Evolutionary conservation across 805 yeast genomes (phyloP), one percentile per base, ranked within the genome.

Genomic region (Yarrowia alimentaria): DNA sequence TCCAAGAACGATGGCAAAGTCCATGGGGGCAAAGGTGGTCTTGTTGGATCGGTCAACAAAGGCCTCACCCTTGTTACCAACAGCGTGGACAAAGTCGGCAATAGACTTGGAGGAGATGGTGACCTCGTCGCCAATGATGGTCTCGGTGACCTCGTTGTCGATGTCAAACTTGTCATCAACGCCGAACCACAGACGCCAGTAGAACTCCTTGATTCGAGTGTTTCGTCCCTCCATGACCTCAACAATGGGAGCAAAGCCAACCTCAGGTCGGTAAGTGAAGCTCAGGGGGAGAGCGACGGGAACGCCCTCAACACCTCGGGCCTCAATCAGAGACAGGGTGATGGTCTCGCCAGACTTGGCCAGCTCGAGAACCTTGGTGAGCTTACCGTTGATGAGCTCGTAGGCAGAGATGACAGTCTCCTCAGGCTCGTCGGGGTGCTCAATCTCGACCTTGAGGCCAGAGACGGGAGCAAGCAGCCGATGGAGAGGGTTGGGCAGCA

Each of bases 171-270:
- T 71, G 25, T 56, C 65, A 37, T 68, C 64, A 33, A 72, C 57
- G 55, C 91, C 94, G 64, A 88, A 88, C 99, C 99, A 93, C 63
- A 91, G 75, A 66, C 83, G 83, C 99, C 99, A 93, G 80, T 93
- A 93, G 75, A 93, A 87, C 68, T 82, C 81, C 74, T 93, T 93
- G 70, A 94, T 91, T 68, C 98, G 80, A 55, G 79, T 79, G 71
- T 93, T 93, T 75, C 99, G 83, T 61, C 82, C 93, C 57, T 81
- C 85, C 82, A 87, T 84, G 29, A 84, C 79, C 72, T 93, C 99
- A 58, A 81, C 74, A 59, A 93, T 85, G 64, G 99, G 98, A 54
- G 96, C 95, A 65, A 84, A 90, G n/a, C 99, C 99, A 66, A 84
- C 86, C 48, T 78, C 76, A 21, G 96, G 87, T 61, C 80, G 75